These are phyloP conservation scores for Kernera saxatilis DNA, from an alignment of 345 rosid species.

Conservation along the genomic window DNA sequence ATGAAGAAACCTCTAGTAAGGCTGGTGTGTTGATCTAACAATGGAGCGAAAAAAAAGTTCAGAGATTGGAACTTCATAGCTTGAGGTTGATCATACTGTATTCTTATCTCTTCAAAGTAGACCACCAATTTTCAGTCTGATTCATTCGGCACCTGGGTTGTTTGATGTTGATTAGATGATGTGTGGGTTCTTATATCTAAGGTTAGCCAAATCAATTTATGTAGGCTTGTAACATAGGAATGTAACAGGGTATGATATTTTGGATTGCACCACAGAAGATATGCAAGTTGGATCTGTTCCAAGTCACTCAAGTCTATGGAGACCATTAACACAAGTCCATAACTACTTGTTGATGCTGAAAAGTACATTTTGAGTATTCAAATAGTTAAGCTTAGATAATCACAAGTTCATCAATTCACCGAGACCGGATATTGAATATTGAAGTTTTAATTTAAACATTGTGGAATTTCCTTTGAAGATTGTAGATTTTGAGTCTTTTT, in stretches of 20 bases:
- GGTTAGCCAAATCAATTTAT: background rate
- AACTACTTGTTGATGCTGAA: background rate
- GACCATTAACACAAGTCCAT: background rate
- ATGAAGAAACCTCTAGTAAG: constrained; percentile 29
- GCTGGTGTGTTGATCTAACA: constrained; percentile 4
- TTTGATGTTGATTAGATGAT: background rate
- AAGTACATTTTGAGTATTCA: background rate
- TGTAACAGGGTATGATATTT: background rate
- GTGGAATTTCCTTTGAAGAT: background rate
- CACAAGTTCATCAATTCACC: background rate
- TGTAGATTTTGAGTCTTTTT: background rate
- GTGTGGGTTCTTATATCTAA: background rate
- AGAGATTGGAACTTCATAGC: background rate
- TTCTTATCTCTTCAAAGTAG: background rate
- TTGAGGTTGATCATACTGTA: background rate
- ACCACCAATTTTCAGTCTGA: background rate
- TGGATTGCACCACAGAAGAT: background rate
- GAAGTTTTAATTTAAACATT: background rate
- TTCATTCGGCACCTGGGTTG: background rate
- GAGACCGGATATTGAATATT: no score
- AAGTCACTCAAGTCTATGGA: background rate
- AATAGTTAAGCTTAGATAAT: background rate
- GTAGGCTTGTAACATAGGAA: background rate
- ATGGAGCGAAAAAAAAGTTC: background rate
- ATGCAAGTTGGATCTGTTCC: background rate